Percentiles rank a stretch among this genome's conserved stretches.
Evolutionary conservation across 768 basidiomycete species (phyloP).

Genomic region (button mushroom (Agaricus bisporus)): DNA sequence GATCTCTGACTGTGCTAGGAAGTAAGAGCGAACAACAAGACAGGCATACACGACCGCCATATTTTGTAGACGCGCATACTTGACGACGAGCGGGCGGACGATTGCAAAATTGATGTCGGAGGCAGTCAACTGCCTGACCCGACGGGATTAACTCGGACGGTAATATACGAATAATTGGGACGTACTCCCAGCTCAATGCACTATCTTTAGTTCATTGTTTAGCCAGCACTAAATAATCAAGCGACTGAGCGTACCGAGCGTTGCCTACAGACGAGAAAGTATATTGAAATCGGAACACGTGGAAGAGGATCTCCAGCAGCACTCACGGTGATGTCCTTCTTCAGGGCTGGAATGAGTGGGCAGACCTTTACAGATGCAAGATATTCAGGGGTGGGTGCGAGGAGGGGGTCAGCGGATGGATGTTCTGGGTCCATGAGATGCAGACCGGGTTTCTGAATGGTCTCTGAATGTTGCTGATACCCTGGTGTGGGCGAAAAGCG

Average conservation of each 20-base stretch:
- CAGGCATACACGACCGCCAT: conserved; percentile 72
- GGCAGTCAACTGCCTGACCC: conserved; percentile 67
- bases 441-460: neutral
- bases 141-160: neutral
- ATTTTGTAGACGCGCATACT: conserved; percentile 74
- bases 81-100: conserved; percentile 69
- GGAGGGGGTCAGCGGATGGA: conserved; percentile 25
- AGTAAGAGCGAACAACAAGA: conserved; percentile 75
- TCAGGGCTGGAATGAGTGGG: conserved; percentile 71
- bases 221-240: conserved; percentile 3
- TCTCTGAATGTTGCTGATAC: too few relatives aligned
- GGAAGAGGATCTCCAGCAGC: conserved; percentile 1
- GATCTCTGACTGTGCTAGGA: conserved; percentile 57
- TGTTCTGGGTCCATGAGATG: conserved; percentile 37
- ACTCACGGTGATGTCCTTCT: conserved; percentile 62
- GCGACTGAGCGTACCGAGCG: conserved; percentile 30
- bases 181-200: conserved; percentile 77
- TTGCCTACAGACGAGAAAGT: conserved; percentile 29
- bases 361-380: conserved; percentile 68
- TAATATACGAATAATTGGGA: conserved; percentile 14
- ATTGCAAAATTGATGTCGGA: conserved; percentile 79
- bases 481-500: neutral
- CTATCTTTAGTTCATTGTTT: conserved; percentile 41
- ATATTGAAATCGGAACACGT: too few relatives aligned
- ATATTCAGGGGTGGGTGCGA: conserved; percentile 52